Percentiles rank a stretch among this genome's conserved stretches.
phyloP scores from a whole-genome alignment of 202 grass and related monocot genomes.

The Eragrostis tef region DNA sequence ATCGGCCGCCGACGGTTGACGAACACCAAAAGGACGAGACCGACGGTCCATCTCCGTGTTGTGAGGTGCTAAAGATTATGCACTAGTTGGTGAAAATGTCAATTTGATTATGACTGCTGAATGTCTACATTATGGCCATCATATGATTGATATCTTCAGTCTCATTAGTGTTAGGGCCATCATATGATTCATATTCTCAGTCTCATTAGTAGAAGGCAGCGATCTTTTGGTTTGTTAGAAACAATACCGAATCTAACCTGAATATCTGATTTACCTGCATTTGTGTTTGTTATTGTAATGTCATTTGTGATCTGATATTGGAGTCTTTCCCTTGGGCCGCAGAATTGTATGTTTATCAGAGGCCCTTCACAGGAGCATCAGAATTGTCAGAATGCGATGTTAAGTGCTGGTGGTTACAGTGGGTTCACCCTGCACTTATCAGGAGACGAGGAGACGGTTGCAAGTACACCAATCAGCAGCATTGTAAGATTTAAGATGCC shows the following conservation, averaged over 20 bases:
- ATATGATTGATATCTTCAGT: not conserved
- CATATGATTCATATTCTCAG: not conserved
- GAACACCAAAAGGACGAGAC: slow-evolving; percentile 14
- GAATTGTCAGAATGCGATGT: slow-evolving; percentile 2
- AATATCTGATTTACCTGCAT: not conserved
- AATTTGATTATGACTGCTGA: not conserved
- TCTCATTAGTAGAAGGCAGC: not conserved
- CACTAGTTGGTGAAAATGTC: not conserved
- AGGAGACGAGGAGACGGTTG: slow-evolving; percentile 49
- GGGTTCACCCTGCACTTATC: slow-evolving; percentile 53
- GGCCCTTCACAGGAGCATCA: slow-evolving; percentile 35
- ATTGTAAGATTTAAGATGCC: slow-evolving; percentile 44
- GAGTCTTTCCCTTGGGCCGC: slow-evolving; percentile 33
- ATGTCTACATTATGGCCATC: not conserved
- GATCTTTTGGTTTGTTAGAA: not conserved
- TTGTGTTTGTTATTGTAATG: not conserved
- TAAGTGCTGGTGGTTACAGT: slow-evolving; percentile 20
- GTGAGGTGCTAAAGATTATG: slow-evolving; percentile 43
- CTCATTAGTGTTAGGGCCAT: not conserved
- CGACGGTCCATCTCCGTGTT: slow-evolving; percentile 40
- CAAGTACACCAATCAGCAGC: slow-evolving; percentile 15
- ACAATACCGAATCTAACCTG: slow-evolving; percentile 4
- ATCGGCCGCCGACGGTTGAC: slow-evolving; percentile 30
- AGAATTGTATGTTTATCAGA: slow-evolving; percentile 47
- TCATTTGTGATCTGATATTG: slow-evolving; percentile 11